Base-by-base conservation (phyloP, 129 eudicot species). In the Escallonia rubra region DNA sequence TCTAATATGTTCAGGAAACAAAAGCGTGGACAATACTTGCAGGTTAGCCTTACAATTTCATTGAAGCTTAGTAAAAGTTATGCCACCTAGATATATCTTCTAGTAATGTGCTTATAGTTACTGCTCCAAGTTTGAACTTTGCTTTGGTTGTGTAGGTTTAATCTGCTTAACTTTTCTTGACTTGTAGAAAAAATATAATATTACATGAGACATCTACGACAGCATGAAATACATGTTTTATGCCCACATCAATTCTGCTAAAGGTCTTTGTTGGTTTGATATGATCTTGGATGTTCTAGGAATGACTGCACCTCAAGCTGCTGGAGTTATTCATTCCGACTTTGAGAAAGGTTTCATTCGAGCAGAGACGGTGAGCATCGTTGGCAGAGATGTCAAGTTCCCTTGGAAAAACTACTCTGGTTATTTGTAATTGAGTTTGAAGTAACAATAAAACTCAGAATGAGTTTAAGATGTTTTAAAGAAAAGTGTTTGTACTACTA, bases 281-380 rank as follows among this genome's bases (percentile, higher is more conserved):
- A 47, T 66, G 63, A 4, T 81, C 43, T 57, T 65, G 43, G 53
- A 48, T 72, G 44, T 75, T 60, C 59, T 73, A 92, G 98, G 98
- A 73, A 92, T 92, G 98, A 89, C 98, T 51, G 98, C 98, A 60
- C 98, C 98, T 61, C 95, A 92, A 85, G 98, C 96, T 59, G 98
- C 98, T 74, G 98, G 96, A 16, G 98, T 89, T 66, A 92, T 92
- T 65, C 98, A 92, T 82, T 89, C 98, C 43, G 98, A 92, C 80
- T 92, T 92, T 74, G 98, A 92, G 81, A 92, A 85, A 78, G 98
- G 98, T 67, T 92, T 92, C 79, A 92, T 92, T 57, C 81, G 98
- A 76, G 98, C 98, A 74, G 98, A 92, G 81, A 92, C 98, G 66
- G 98, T 86, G 78, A 83, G 86, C 64, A 61, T 61, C 41, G 10